These are phyloP conservation scores for Rhodotorula sp. DNA, from an alignment of 1,284 basidiomycete genomes.

Conservation along the genomic window DNA sequence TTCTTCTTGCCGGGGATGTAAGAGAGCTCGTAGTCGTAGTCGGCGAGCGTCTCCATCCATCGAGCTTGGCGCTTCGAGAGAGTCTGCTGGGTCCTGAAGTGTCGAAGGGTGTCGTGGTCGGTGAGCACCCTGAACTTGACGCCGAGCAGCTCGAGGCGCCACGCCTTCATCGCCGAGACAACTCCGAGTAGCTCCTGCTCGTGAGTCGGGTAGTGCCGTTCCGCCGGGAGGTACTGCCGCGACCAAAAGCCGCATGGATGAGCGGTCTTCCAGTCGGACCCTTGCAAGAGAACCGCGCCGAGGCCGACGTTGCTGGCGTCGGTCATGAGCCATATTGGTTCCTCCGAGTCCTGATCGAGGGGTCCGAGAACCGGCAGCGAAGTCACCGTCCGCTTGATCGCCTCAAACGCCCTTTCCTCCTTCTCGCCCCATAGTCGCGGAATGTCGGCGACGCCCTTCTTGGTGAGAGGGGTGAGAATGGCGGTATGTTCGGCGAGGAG, in stretches of 20 bases:
- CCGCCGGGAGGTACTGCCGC: slow-evolving; percentile 21
- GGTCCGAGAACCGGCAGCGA: slow-evolving; percentile 47
- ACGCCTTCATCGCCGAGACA: background rate
- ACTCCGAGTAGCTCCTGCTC: background rate
- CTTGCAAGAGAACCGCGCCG: slow-evolving; percentile 27
- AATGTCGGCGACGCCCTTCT: slow-evolving; percentile 26
- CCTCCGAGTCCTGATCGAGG: slow-evolving; percentile 45
- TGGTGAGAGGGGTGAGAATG: slow-evolving; percentile 49
- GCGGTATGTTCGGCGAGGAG: slow-evolving; percentile 48
- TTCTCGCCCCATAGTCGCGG: slow-evolving; percentile 1
- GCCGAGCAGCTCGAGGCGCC: background rate
- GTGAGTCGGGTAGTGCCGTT: slow-evolving; percentile 34
- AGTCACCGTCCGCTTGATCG: slow-evolving; percentile 48
- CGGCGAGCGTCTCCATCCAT: slow-evolving; percentile 44
- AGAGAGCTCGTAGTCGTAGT: slow-evolving; percentile 48
- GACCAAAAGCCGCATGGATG: slow-evolving; percentile 30
- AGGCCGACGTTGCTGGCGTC: slow-evolving; percentile 17
- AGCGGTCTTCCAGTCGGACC: slow-evolving; percentile 12
- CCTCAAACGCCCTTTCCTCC: slow-evolving; percentile 43
- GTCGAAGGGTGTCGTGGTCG: background rate
- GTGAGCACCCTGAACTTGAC: background rate
- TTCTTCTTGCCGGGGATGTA: slow-evolving; percentile 49
- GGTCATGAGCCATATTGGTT: slow-evolving; percentile 14
- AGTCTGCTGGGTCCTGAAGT: background rate
- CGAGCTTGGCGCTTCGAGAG: background rate